Percentiles rank a stretch among this genome's conserved stretches.
These are phyloP conservation scores for Sugiyamaella sp. DNA, from an alignment of 1,139 yeast genomes.

Conservation along the genomic window DNA sequence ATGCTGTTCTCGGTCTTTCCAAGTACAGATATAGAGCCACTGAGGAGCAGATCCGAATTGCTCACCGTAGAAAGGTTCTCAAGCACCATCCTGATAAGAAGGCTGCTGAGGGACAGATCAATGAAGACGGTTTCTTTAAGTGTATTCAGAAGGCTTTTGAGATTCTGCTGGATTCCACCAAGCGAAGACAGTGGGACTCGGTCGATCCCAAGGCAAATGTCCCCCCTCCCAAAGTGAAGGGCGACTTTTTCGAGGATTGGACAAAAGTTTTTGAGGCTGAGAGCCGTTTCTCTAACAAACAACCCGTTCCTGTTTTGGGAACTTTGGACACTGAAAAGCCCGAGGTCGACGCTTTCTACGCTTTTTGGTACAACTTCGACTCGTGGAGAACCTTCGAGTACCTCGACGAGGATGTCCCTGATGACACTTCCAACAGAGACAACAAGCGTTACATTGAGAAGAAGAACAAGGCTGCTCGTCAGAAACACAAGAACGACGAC, in stretches of 20 bases:
- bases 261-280: constrained; percentile 90
- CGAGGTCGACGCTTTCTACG: constrained; percentile 87
- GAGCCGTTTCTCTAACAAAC: constrained; percentile 86
- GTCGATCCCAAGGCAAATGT: constrained; percentile 90
- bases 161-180: constrained; percentile 78
- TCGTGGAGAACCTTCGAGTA: constrained; percentile 99
- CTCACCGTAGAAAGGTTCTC: constrained; percentile 95
- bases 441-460: constrained; percentile 98
- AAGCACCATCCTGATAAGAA: constrained; percentile 98
- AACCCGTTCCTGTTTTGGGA: constrained; percentile 88
- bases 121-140: constrained; percentile 97
- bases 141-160: constrained; percentile 97
- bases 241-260: constrained; percentile 89
- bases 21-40: constrained; percentile 90
- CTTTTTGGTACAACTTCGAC: constrained; percentile 92
- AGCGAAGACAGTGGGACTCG: constrained; percentile 93
- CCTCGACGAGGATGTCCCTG: constrained; percentile 99
- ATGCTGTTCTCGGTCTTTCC: constrained; percentile 92
- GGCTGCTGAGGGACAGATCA: constrained; percentile 84
- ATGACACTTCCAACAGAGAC: constrained; percentile 98
- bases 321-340: constrained; percentile 65
- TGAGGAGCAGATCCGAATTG: constrained; percentile 91
- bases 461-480: constrained; percentile 95
- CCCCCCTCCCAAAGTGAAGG: constrained; percentile 66
- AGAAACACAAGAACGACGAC: constrained; percentile 97